Conservation (phyloP, 805 yeast genomes). For the Huiozyma sinensis region DNA sequence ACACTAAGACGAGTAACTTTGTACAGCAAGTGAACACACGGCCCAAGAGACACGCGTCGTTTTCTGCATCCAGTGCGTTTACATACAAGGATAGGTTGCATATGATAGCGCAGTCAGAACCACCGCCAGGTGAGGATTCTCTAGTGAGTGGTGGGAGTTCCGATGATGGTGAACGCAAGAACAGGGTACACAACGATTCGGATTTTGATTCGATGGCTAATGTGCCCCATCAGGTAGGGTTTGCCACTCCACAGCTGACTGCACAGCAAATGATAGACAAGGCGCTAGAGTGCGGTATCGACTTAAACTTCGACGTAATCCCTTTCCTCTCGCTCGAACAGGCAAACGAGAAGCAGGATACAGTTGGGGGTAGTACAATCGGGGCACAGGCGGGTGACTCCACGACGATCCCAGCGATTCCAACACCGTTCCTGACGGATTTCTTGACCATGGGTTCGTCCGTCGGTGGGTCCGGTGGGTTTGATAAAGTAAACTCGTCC, state of each 20-base stretch:
- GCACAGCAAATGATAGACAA: constrained; percentile 36
- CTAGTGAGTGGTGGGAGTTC: background rate
- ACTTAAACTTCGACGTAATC: constrained; percentile 14
- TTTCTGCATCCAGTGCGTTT: constrained; percentile 33
- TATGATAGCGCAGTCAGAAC: background rate
- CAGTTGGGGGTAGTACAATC: background rate
- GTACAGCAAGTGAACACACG: constrained; percentile 7
- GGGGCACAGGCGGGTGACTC: background rate
- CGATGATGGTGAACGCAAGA: constrained; percentile 4
- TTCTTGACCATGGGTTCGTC: constrained; percentile 32
- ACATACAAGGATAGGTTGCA: constrained; percentile 20
- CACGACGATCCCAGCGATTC: background rate
- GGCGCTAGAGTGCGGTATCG: constrained; percentile 20
- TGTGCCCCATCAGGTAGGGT: constrained; percentile 59
- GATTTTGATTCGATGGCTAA: constrained; percentile 15
- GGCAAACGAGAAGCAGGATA: background rate
- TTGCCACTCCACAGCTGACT: constrained; percentile 67
- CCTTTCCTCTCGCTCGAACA: constrained; percentile 19
- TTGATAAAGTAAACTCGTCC: constrained; percentile 14
- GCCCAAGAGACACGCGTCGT: constrained; percentile 31
- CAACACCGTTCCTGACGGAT: constrained; percentile 28
- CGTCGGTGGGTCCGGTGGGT: constrained; percentile 34
- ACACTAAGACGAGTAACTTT: background rate
- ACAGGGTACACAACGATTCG: constrained; percentile 7
- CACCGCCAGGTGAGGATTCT: too few relatives aligned